Base-by-base conservation (phyloP, 345 rosid species). In the Capsella bursapastoris region DNA sequence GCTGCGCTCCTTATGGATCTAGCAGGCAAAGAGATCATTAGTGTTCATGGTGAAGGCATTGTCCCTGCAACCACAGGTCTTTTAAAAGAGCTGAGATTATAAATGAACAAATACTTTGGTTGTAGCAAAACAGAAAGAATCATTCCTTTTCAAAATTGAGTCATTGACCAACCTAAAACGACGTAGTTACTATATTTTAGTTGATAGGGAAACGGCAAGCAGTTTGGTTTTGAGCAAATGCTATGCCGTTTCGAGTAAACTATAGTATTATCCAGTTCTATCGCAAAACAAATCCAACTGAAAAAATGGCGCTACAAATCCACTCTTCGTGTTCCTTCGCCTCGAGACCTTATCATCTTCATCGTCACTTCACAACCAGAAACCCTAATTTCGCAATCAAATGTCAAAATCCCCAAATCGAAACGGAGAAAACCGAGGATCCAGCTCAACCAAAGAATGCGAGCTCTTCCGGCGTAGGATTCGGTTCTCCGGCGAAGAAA, bases 241-340 rank as follows among this genome's bases (percentile, higher is more conserved):
- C 59, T 34, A 35, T 5, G 48, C 2, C 59, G 70, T 50, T 65
- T 50, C 0, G 35, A 3, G 28, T 18, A 2, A 41, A 55, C 11
- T 60, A 60, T 60, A 6, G 38, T 38, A 22, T 41, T 45, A 2
- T 14, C 25, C 25, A 22, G 25, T 64, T 27, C 29, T 6, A 53
- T 10, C 44, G 14, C 47, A 56, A 51, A 79, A 7, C 48, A 41
- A 34, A 49, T 79, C 22, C 79, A 83, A 76, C 80, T 50, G 80
- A 80, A 83, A 81, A 91, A 40, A 40, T 91, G 98, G 92, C 94
- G 92, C 86, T 87, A 57, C 90, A 77, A 62, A 64, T 87, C 82
- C 67, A 74, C 74, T 37, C 83, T 12, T 73, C 83, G 4, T 76
- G 71, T 47, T 64, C 71, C 53, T 78, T 84, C 66, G 15, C 75